phyloP scores from a whole-genome alignment of 306 rosid species.

The Medicago arabica region DNA sequence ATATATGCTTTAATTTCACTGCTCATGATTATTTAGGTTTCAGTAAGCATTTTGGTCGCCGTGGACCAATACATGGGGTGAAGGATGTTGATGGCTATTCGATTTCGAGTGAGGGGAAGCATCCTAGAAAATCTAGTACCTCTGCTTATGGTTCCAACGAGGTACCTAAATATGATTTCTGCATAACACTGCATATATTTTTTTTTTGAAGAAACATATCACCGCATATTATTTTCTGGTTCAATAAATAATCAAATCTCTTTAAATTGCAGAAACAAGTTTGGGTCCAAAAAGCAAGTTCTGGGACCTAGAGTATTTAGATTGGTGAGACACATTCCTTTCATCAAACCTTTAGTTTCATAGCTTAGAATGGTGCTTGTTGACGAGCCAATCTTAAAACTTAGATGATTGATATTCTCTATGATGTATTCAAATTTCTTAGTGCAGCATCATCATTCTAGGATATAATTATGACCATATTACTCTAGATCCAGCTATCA shows the following conservation, averaged over 20 bases:
- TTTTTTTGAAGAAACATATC: no score
- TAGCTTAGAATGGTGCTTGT: conserved; percentile 36
- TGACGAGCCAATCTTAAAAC: conserved; percentile 34
- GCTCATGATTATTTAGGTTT: conserved; percentile 51
- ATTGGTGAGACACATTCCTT: conserved; percentile 58
- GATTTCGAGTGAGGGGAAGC: conserved; percentile 66
- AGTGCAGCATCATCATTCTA: not conserved
- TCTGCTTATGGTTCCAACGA: conserved; percentile 71
- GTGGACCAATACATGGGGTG: conserved; percentile 54
- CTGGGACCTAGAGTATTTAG: conserved; percentile 62
- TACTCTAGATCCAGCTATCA: not conserved
- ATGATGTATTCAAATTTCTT: conserved; percentile 23
- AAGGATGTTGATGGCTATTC: conserved; percentile 65
- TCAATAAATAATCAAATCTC: conserved; percentile 32
- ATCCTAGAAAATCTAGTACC: conserved; percentile 55
- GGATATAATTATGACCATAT: conserved; percentile 17
- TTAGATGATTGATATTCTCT: conserved; percentile 27
- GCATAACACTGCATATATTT: conserved; percentile 2
- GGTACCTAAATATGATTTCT: conserved; percentile 51
- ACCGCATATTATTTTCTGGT: no score
- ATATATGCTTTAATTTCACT: conserved; percentile 14
- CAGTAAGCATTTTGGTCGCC: conserved; percentile 64
- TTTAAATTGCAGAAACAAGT: conserved; percentile 73
- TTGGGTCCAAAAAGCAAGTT: conserved; percentile 84
- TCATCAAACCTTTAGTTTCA: conserved; percentile 25